These are phyloP conservation scores for Fusarium sp. DNA, from an alignment of 2,329 filamentous ascomycete species.

Conservation along the genomic window DNA sequence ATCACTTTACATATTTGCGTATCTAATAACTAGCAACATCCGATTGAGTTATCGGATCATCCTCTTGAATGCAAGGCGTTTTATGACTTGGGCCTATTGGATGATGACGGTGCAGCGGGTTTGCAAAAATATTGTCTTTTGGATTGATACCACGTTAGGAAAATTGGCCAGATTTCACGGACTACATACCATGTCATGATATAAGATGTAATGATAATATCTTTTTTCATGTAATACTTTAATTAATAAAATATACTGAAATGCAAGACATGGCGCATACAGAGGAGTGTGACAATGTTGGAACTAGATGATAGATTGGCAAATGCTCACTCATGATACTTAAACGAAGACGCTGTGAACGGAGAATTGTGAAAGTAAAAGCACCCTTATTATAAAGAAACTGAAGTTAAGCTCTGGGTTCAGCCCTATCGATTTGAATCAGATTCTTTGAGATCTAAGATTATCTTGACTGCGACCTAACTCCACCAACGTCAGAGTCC, in stretches of 20 bases:
- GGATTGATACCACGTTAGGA: constrained; percentile 21
- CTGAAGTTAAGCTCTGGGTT: not conserved
- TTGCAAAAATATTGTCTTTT: constrained; percentile 25
- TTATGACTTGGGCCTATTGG: constrained; percentile 19
- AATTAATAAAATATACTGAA: constrained; percentile 18
- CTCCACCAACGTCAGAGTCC: not conserved
- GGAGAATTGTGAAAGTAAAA: not conserved
- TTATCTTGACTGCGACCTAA: not conserved
- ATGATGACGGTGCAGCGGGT: constrained; percentile 20
- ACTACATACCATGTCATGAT: constrained; percentile 6
- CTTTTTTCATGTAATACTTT: constrained; percentile 28
- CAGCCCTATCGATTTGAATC: not conserved
- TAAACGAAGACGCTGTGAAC: not conserved
- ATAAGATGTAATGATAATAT: constrained; percentile 18
- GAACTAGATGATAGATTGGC: not conserved
- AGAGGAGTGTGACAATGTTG: not conserved
- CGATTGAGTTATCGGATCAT: constrained; percentile 6
- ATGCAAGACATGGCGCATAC: not conserved
- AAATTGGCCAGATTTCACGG: constrained; percentile 7
- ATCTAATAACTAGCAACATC: constrained; percentile 1
- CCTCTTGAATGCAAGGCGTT: constrained; percentile 24
- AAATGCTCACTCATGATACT: not conserved
- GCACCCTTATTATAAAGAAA: not conserved
- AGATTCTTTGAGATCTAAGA: not conserved
- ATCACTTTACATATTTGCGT: not conserved